Base-by-base conservation (phyloP, 2,329 filamentous ascomycete species). In the Pseudogymnoascus sp. region DNA sequence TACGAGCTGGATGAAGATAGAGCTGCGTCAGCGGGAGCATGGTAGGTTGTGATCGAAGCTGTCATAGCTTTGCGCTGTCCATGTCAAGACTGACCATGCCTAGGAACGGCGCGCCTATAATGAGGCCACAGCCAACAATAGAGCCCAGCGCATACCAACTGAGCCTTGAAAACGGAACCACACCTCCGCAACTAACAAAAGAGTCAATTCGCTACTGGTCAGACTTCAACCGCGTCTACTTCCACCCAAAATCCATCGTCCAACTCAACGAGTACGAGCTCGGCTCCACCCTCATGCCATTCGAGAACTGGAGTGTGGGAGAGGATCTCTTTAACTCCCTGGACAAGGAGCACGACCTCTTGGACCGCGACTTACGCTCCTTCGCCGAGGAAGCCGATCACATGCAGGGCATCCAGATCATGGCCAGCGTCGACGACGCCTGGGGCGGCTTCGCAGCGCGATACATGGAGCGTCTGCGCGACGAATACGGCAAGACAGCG, bases 381-480 rank as follows among this genome's bases (percentile, higher is more conserved):
- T 97, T 97, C 73, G 85, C 88, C 2, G 95, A 99, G 77, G 95
- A 98, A 76, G 95, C 92, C 68, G 95, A 99, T 75, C 87, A 92
- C 63, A 82, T 98, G 77, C 93, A 97, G 75, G 93, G 89, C 0
- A 80, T 99, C 16, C 93, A 98, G 74, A 74, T 93, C 10, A 83
- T 93, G 66, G 81, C 87, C 2, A 83, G 84, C 3, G 77, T 87
- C 5, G 90, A 93, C 72, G 90, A 93, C 76, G 89, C 88, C 11
- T 95, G 90, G 90, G 89, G 87, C 66, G 90, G 90, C 0, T 93
- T 93, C 73, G 83, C 87, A 6, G 79, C 86, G 2, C 81, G 83
- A 65, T 93, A 93, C 73, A 75, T 92, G 25, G 88, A 98, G 73
- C 82, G 87, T 31, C 77, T 99, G 64, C 80, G 90, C 66, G 95